Conservation (phyloP, 148 eudicot species). For the Camellia sinensis region DNA sequence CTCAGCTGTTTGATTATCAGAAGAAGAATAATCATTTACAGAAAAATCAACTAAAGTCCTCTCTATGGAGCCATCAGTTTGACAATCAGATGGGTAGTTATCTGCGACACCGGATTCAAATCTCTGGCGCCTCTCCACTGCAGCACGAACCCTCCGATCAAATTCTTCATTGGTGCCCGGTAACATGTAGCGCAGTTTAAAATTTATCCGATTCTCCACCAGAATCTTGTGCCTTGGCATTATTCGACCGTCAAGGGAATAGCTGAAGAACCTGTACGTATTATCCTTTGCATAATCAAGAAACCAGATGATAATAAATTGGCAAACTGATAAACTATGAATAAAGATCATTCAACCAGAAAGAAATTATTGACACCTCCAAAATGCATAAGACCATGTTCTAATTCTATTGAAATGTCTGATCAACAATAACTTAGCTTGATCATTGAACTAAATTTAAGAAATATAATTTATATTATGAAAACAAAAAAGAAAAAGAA, state of each 20-base stretch:
- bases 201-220: slow-evolving; percentile 79
- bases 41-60: slow-evolving; percentile 6
- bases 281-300: background rate
- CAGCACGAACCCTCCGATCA: slow-evolving; percentile 48
- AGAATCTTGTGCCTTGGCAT: slow-evolving; percentile 75
- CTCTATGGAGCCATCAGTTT: slow-evolving; percentile 10
- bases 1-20: slow-evolving; percentile 8
- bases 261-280: slow-evolving; percentile 74
- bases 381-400: background rate
- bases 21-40: background rate
- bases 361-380: background rate
- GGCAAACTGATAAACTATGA: background rate
- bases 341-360: background rate
- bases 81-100: slow-evolving; percentile 15
- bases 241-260: slow-evolving; percentile 82
- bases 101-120: slow-evolving; percentile 57
- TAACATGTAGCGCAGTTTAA: slow-evolving; percentile 92
- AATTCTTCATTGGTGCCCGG: slow-evolving; percentile 65
- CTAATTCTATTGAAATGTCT: background rate
- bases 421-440: background rate
- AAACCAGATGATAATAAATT: background rate
- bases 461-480: background rate
- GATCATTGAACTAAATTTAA: background rate
- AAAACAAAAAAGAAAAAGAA: background rate
- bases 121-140: slow-evolving; percentile 60